Conservation (phyloP, 2,329 filamentous ascomycete species). For the Phialemoniopsis sp. region DNA sequence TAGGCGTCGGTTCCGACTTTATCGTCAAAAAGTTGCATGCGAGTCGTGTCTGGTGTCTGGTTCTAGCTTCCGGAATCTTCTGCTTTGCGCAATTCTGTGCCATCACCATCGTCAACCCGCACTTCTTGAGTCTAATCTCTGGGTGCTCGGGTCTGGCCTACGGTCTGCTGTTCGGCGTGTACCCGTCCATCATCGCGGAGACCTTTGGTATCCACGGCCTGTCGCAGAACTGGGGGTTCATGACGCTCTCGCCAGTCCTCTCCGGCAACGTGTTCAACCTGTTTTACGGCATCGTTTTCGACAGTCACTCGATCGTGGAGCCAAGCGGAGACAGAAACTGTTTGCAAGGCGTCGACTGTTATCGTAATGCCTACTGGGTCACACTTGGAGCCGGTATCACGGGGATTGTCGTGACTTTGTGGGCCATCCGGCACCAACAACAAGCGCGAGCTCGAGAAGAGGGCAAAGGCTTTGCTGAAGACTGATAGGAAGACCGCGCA, state of each 20-base stretch:
- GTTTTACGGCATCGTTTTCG: slow-evolving; percentile 81
- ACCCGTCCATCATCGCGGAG: slow-evolving; percentile 83
- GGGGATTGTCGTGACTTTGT: slow-evolving; percentile 67
- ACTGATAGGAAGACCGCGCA: too few species aligned
- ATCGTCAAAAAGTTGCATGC: slow-evolving; percentile 77
- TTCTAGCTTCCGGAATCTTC: slow-evolving; percentile 74
- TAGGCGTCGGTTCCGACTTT: slow-evolving; percentile 85
- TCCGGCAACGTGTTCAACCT: slow-evolving; percentile 92
- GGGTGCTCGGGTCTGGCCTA: slow-evolving; percentile 84
- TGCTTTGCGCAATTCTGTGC: slow-evolving; percentile 74
- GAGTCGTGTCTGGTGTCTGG: slow-evolving; percentile 88
- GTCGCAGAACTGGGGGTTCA: slow-evolving; percentile 93
- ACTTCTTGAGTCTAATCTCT: slow-evolving; percentile 73
- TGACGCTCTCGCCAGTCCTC: slow-evolving; percentile 84
- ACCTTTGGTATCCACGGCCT: slow-evolving; percentile 86
- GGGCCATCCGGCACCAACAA: slow-evolving; percentile 61
- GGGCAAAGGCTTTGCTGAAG: slow-evolving; percentile 28
- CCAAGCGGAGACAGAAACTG: slow-evolving; percentile 70
- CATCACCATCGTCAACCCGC: slow-evolving; percentile 70
- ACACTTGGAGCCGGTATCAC: slow-evolving; percentile 69
- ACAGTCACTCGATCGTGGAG: slow-evolving; percentile 68
- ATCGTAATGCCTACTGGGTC: slow-evolving; percentile 73
- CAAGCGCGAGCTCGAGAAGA: slow-evolving; percentile 31
- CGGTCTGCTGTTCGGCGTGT: slow-evolving; percentile 91
- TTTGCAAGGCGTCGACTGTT: slow-evolving; percentile 74